Percentiles rank a stretch among this genome's conserved stretches.
These are phyloP conservation scores for Pelargonium nanum DNA, from an alignment of 345 rosid genomes.

Conservation along the genomic window DNA sequence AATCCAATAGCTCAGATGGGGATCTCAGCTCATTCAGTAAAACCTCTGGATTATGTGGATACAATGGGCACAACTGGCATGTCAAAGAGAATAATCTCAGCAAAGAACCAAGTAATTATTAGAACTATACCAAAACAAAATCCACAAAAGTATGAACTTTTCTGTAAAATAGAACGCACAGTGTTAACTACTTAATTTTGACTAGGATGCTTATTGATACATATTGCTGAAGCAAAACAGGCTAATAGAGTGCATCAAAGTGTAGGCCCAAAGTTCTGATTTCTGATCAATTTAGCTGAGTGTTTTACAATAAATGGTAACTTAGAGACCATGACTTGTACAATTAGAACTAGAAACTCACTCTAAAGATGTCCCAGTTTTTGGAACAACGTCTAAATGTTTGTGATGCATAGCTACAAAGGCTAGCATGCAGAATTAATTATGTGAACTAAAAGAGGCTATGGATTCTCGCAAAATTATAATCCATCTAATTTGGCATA, in stretches of 20 bases:
- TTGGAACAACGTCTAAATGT: too few relatives aligned
- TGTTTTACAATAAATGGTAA: neutral
- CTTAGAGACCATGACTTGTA: neutral
- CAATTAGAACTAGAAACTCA: neutral
- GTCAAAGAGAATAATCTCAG: constrained; percentile 6
- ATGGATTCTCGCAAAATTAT: neutral
- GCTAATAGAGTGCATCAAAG: neutral
- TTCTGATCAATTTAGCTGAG: neutral
- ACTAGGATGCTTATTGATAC: neutral
- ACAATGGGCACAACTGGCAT: constrained; percentile 83
- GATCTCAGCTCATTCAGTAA: constrained; percentile 88
- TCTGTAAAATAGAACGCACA: neutral
- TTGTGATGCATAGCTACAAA: too few relatives aligned
- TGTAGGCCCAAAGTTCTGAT: neutral
- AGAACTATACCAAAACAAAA: neutral
- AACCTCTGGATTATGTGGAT: constrained; percentile 97
- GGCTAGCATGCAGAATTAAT: neutral
- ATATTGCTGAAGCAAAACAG: neutral
- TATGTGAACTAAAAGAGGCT: neutral
- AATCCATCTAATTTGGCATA: neutral
- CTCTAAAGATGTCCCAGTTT: too few relatives aligned
- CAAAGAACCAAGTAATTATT: neutral
- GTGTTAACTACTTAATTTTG: too few relatives aligned
- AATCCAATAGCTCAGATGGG: constrained; percentile 88
- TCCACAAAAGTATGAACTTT: neutral